A percentile compares a stretch with the other conserved stretches of the same genome.
Evolutionary conservation across 2,329 filamentous ascomycete genomes (phyloP).

Genomic region (Orbilia javanica): DNA sequence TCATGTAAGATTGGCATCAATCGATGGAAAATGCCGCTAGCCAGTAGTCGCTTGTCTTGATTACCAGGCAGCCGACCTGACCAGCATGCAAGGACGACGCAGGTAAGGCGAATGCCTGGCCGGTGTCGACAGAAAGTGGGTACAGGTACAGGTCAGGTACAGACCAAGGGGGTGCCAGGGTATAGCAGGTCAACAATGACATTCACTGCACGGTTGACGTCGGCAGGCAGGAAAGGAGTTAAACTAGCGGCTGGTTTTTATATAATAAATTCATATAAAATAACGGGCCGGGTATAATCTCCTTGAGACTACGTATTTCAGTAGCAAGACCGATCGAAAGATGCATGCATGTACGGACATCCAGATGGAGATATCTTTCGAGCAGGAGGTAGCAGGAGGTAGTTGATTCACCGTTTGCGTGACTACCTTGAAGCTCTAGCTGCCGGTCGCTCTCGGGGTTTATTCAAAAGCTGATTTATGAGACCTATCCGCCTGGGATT

Average conservation of each 20-base stretch:
- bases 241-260: conserved; percentile 14
- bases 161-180: conserved; percentile 29
- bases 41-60: conserved; percentile 45
- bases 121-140: conserved; percentile 25
- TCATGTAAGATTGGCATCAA: conserved; percentile 40
- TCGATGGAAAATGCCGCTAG: conserved; percentile 57
- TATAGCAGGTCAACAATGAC: conserved; percentile 27
- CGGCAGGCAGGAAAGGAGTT: conserved; percentile 4
- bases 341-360: too few relatives aligned
- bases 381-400: not conserved
- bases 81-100: conserved; percentile 52
- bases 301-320: conserved; percentile 10
- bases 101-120: conserved; percentile 46
- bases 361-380: not conserved
- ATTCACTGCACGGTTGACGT: conserved; percentile 38
- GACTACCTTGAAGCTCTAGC: conserved; percentile 15
- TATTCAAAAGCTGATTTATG: conserved; percentile 4
- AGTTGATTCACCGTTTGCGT: not conserved
- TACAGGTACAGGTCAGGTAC: conserved; percentile 27
- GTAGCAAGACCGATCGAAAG: not conserved
- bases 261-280: not conserved
- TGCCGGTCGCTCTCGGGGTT: conserved; percentile 21
- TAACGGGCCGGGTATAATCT: not conserved
- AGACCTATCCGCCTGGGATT: conserved; percentile 5
- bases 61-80: conserved; percentile 55